Conservation (phyloP, 2,329 filamentous ascomycete genomes). For the Tympanopsis confertula region DNA sequence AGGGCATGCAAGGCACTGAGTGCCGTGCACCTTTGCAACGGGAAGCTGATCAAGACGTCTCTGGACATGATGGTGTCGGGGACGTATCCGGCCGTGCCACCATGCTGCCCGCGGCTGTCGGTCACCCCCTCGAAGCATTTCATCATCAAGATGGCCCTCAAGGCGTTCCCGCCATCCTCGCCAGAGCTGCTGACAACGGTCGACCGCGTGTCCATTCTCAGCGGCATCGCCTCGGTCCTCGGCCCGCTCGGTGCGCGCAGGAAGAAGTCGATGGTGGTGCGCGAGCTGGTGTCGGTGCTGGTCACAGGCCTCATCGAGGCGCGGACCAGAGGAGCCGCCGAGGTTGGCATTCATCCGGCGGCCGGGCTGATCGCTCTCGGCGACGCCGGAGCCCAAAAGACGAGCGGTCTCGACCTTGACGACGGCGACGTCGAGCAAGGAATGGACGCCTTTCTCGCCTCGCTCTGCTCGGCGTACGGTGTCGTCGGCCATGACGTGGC, state of each 20-base stretch:
- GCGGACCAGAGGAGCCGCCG: constrained; percentile 83
- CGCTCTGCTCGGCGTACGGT: constrained; percentile 52
- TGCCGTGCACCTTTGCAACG: constrained; percentile 53
- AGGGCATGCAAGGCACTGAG: constrained; percentile 62
- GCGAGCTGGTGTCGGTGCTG: constrained; percentile 72
- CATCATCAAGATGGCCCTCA: constrained; percentile 55
- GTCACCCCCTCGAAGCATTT: constrained; percentile 46
- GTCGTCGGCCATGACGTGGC: constrained; percentile 38
- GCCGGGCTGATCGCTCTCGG: constrained; percentile 70
- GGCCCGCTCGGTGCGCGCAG: constrained; percentile 68
- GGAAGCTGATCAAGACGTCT: constrained; percentile 46
- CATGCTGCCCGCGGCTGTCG: constrained; percentile 41
- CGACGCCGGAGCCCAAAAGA: constrained; percentile 33
- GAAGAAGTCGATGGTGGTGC: constrained; percentile 83
- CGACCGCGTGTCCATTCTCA: constrained; percentile 68
- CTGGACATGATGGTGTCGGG: constrained; percentile 57
- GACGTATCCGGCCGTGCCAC: constrained; percentile 30
- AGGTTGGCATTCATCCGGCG: constrained; percentile 88
- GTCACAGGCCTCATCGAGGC: constrained; percentile 81
- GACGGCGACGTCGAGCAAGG: constrained; percentile 56
- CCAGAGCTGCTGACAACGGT: constrained; percentile 59
- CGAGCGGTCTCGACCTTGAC: constrained; percentile 45
- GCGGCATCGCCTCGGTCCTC: constrained; percentile 79
- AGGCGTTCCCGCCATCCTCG: constrained; percentile 56
- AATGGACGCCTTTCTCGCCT: constrained; percentile 49